These are phyloP conservation scores for Irpex sp. DNA, from an alignment of 1,284 basidiomycete species.

Conservation along the genomic window DNA sequence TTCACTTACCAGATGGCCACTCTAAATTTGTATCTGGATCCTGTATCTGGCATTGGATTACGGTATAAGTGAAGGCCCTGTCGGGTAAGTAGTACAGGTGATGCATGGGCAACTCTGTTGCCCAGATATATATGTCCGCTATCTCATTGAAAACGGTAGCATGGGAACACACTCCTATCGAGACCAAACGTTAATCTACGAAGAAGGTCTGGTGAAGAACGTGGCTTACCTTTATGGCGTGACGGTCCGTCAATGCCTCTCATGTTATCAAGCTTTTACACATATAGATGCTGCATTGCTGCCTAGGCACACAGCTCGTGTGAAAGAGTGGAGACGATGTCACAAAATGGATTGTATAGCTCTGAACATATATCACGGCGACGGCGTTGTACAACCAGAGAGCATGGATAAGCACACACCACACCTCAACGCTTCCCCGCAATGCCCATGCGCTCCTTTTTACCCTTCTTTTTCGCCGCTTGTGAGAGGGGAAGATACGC, in stretches of 20 bases:
- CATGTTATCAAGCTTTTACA: too few relatives aligned
- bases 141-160: too few relatives aligned
- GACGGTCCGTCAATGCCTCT: too few relatives aligned
- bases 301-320: too few relatives aligned
- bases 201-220: too few relatives aligned
- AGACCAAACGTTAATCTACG: too few relatives aligned
- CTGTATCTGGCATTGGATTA: background rate
- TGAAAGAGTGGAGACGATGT: background rate
- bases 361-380: background rate
- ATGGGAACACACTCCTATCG: too few relatives aligned
- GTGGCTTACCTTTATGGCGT: too few relatives aligned
- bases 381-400: background rate
- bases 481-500: constrained; percentile 86
- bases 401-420: background rate
- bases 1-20: constrained; percentile 25
- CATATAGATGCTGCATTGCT: too few relatives aligned
- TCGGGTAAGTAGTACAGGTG: background rate
- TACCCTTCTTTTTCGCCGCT: constrained; percentile 63
- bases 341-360: background rate
- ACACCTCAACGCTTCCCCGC: constrained; percentile 27
- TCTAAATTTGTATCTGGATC: constrained; percentile 15
- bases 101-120: too few relatives aligned
- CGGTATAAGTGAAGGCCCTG: background rate
- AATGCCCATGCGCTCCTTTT: constrained; percentile 27
- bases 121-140: too few relatives aligned